These are phyloP conservation scores for Tricholoma saponaceum DNA, from an alignment of 768 basidiomycete species.

Conservation along the genomic window DNA sequence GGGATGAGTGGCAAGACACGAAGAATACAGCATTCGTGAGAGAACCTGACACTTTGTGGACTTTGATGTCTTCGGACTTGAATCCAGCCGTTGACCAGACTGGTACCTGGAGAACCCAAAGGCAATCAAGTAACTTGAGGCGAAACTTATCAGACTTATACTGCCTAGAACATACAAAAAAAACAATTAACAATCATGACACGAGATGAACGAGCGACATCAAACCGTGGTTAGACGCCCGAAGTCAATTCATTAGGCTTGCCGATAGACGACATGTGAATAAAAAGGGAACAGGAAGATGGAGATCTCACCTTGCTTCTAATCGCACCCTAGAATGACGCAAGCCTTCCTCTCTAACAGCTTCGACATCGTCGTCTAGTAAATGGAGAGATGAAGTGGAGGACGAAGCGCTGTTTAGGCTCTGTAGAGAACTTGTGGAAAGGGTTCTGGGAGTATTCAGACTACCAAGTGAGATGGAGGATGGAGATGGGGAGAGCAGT, in stretches of 20 bases:
- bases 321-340: conserved; percentile 51
- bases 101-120: conserved; percentile 52
- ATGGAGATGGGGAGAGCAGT: conserved; percentile 15
- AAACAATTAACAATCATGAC: conserved; percentile 9
- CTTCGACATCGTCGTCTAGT: conserved; percentile 32
- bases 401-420: conserved; percentile 26
- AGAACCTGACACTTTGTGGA: conserved; percentile 85
- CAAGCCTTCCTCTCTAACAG: conserved; percentile 55
- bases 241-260: conserved; percentile 30
- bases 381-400: conserved; percentile 30
- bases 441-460: conserved; percentile 20
- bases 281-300: conserved; percentile 20
- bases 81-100: conserved; percentile 52
- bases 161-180: conserved; percentile 40
- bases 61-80: conserved; percentile 44
- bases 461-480: conserved; percentile 15
- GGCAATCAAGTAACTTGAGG: conserved; percentile 48
- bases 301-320: conserved; percentile 63
- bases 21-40: conserved; percentile 98
- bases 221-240: conserved; percentile 33
- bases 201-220: conserved; percentile 20
- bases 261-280: conserved; percentile 24
- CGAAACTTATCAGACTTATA: conserved; percentile 60
- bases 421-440: conserved; percentile 31
- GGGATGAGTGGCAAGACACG: conserved; percentile 62